These are phyloP conservation scores for Anthracocystis walkeri DNA, from an alignment of 1,284 basidiomycete genomes.

Conservation along the genomic window DNA sequence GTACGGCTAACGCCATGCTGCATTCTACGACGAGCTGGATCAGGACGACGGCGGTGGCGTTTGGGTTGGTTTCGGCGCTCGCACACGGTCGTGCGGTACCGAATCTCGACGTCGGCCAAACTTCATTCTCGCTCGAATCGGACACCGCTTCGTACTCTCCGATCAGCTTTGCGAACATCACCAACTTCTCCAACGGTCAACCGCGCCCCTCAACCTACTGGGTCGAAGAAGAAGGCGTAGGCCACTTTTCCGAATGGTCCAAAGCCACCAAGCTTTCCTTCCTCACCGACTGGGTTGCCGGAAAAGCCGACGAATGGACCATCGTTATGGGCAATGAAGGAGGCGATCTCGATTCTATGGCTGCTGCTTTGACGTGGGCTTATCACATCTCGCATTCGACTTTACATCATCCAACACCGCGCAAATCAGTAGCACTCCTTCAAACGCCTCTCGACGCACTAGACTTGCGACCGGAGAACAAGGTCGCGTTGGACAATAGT, in stretches of 20 bases:
- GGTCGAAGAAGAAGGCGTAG: conserved; percentile 56
- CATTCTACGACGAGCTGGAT: no score
- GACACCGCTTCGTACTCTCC: not conserved
- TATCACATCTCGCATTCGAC: conserved; percentile 63
- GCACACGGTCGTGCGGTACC: conserved; percentile 21
- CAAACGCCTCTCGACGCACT: conserved; percentile 67
- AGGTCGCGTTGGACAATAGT: conserved; percentile 64
- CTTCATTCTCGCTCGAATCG: not conserved
- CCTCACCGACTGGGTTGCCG: conserved; percentile 56
- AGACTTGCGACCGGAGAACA: conserved; percentile 70
- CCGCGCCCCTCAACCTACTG: conserved; percentile 35
- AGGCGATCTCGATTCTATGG: conserved; percentile 68
- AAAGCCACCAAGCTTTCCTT: conserved; percentile 64
- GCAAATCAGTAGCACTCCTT: conserved; percentile 58
- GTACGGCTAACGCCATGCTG: no score
- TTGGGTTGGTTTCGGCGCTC: conserved; percentile 2
- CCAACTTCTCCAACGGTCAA: conserved; percentile 5
- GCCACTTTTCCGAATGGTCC: conserved; percentile 68
- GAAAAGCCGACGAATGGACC: conserved; percentile 66
- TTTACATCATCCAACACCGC: conserved; percentile 30
- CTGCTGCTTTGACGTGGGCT: conserved; percentile 60
- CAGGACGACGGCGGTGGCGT: not conserved
- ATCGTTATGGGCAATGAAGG: conserved; percentile 70
- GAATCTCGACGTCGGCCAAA: not conserved
- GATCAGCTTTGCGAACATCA: not conserved